phyloP scores from a whole-genome alignment of 2,329 filamentous ascomycete species.

The Epichloe festucae region DNA sequence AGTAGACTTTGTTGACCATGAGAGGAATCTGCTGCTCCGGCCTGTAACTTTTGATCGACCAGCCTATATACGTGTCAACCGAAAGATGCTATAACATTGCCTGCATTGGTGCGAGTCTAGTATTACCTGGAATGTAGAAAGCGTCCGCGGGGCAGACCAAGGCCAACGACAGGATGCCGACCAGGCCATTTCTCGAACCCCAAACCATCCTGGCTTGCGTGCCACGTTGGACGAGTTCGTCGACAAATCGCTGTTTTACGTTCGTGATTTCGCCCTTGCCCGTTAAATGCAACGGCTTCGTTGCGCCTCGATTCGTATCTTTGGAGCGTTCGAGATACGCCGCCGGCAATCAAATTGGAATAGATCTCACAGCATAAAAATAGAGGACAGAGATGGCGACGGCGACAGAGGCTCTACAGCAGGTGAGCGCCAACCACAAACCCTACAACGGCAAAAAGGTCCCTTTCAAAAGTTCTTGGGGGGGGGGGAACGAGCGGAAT shows the following conservation, averaged over 20 bases:
- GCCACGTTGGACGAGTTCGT: neutral
- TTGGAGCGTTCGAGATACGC: no score
- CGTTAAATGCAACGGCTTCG: no score
- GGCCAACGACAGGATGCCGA: slow-evolving; percentile 31
- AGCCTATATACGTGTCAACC: slow-evolving; percentile 36
- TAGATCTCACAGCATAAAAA: no score
- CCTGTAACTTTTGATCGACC: slow-evolving; percentile 69
- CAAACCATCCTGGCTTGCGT: slow-evolving; percentile 8
- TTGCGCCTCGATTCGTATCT: no score
- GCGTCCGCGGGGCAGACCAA: slow-evolving; percentile 32
- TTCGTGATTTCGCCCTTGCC: neutral
- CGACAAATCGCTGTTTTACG: neutral
- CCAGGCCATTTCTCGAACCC: slow-evolving; percentile 21
- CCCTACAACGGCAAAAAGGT: no score
- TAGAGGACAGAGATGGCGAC: no score
- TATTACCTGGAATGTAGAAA: slow-evolving; percentile 76
- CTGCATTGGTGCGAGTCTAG: neutral
- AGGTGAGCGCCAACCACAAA: no score
- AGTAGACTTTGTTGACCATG: slow-evolving; percentile 87
- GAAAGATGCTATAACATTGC: neutral
- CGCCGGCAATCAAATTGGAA: no score
- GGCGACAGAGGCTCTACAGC: no score
- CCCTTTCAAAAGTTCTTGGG: no score
- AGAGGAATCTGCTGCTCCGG: slow-evolving; percentile 67
- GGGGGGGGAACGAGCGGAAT: slow-evolving; percentile 36